Base-by-base conservation (phyloP, 2,329 filamentous ascomycete genomes). In the Cladophialophora bantiana region DNA sequence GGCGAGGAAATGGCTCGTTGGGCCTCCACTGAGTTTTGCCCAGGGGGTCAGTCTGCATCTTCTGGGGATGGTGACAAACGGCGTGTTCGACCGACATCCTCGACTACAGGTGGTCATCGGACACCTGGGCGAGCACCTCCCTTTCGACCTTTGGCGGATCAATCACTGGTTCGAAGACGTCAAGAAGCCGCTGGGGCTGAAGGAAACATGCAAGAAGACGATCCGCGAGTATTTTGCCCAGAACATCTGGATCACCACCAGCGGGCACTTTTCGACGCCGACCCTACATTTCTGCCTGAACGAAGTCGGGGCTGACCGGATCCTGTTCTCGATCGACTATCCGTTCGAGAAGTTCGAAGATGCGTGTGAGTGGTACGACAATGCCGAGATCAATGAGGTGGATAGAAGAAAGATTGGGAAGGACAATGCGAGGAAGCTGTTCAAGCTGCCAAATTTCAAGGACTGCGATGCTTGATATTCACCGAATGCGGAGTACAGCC, bases 351-450 rank as follows among this genome's bases (percentile, higher is more conserved):
- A 56, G 15, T 72, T 72, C 59, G 58, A 68, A 32, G 70, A 74
- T 64, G 73, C 66, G 2, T 74, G 73, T 48, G 67, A 64, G 13
- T 74, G 73, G 73, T 74, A 69, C 26, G 73, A 74, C 65, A 66
- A 70, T 36, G 60, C 67, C 20, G 65, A 68, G 68, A 77, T 88
- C 35, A 80, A 73, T 0, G 74, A 77, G 32, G 81, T 84, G 56
- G 80, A 85, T 59, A 78, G 85, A 71, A 81, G 83, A 57, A 77
- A 75, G 52, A 82, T 87, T 71, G 81, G 78, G 0, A 83, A 80
- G 74, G 76, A 76, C 62, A 87, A 87, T 76, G 84, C 84, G 4
- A 81, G 84, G 71, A 78, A 74, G 48, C 71, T 86, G 70, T 75
- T 86, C 50, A 71, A 68, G 42, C 36, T 70, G 50, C 62, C 50